Conservation (phyloP, 768 basidiomycete genomes). For the Xerocomus brunneocitrinus region DNA sequence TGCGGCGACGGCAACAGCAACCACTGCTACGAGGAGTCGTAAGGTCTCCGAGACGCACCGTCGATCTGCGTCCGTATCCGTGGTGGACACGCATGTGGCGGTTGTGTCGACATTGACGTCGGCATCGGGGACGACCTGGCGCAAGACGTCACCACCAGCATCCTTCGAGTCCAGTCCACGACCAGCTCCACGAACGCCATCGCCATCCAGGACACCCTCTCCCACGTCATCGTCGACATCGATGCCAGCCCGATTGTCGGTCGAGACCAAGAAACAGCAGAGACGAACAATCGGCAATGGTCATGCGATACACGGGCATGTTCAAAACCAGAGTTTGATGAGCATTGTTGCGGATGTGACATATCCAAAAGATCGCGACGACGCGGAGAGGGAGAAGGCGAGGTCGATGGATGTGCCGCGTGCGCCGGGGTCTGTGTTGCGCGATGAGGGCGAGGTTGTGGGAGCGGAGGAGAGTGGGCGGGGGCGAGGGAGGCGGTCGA, state of each 20-base stretch:
- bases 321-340: constrained; percentile 46
- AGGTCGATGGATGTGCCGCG: constrained; percentile 24
- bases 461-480: neutral
- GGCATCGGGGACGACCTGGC: neutral
- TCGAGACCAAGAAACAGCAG: neutral
- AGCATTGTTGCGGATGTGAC: constrained; percentile 64
- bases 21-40: neutral
- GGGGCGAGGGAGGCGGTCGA: neutral
- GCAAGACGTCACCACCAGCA: neutral
- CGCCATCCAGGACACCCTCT: neutral
- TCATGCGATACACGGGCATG: neutral
- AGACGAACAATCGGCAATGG: neutral
- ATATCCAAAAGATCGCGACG: constrained; percentile 27
- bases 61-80: constrained; percentile 16
- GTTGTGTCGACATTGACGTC: neutral
- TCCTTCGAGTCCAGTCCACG: neutral
- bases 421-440: constrained; percentile 14
- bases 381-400: neutral
- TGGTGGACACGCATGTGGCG: neutral
- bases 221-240: neutral
- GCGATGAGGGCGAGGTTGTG: neutral
- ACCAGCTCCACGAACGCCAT: neutral
- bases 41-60: neutral
- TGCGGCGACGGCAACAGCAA: constrained; percentile 5
- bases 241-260: neutral